Evolutionary conservation across 306 rosid species (phyloP).

Genomic region (Pyrus communis): DNA sequence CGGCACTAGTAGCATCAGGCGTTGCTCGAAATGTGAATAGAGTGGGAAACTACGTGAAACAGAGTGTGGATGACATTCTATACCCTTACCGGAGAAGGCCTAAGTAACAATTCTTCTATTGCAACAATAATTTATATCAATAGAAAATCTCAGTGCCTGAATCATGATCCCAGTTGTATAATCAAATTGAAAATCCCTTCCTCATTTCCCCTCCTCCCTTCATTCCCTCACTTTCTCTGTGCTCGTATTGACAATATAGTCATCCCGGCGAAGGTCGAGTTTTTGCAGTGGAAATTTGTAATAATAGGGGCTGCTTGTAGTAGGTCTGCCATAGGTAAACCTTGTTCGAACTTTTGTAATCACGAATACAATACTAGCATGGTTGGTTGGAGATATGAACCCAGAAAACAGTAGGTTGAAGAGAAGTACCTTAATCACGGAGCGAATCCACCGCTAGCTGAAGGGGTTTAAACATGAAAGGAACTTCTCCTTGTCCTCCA

Average conservation of each 20-base stretch:
- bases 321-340: too few species aligned
- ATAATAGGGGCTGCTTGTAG: too few species aligned
- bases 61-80: constrained; percentile 57
- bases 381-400: too few species aligned
- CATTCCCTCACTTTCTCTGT: too few species aligned
- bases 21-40: constrained; percentile 65
- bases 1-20: constrained; percentile 73
- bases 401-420: too few species aligned
- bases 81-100: constrained; percentile 66
- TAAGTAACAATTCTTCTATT: constrained; percentile 26
- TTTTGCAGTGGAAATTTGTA: neutral
- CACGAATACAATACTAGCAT: too few species aligned
- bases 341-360: too few species aligned
- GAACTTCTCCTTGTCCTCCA: neutral
- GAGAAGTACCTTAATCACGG: too few species aligned
- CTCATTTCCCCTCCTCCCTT: neutral
- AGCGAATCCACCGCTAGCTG: too few species aligned
- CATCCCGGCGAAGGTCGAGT: neutral
- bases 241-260: neutral
- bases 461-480: too few species aligned
- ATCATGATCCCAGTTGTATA: constrained; percentile 3
- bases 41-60: constrained; percentile 56
- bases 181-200: neutral
- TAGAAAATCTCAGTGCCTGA: neutral
- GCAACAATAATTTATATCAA: neutral